A percentile compares a stretch with the other conserved stretches of the same genome.
These are phyloP conservation scores for Scedosporium aurantiacum DNA, from an alignment of 2,329 filamentous ascomycete species.

Conservation along the genomic window DNA sequence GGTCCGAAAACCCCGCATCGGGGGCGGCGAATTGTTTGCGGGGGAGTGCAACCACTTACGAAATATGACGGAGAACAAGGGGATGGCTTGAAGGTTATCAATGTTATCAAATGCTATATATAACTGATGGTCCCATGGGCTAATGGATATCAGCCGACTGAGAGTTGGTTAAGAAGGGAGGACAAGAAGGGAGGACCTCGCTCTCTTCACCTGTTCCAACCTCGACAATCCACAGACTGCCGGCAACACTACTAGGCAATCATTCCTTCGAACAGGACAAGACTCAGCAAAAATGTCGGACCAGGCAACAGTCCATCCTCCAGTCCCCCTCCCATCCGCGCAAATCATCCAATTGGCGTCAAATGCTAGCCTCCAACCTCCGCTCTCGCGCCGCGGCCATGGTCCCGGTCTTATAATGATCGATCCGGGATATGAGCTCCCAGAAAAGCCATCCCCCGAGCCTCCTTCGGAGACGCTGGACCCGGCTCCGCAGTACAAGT, in stretches of 20 bases:
- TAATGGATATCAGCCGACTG: too few species aligned
- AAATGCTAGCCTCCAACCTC: slow-evolving; percentile 13
- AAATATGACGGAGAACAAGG: background rate
- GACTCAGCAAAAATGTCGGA: background rate
- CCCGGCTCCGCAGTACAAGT: slow-evolving; percentile 21
- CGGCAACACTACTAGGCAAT: background rate
- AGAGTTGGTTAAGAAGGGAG: too few species aligned
- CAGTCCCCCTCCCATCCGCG: background rate
- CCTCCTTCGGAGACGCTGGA: slow-evolving; percentile 7
- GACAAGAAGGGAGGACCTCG: too few species aligned
- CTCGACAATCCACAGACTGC: too few species aligned
- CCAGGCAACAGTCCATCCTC: background rate
- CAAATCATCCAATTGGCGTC: background rate
- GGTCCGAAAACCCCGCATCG: background rate
- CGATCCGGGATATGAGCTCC: slow-evolving; percentile 7
- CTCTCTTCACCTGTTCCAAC: too few species aligned
- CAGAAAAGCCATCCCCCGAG: slow-evolving; percentile 2
- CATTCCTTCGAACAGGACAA: background rate
- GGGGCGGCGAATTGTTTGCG: too few species aligned
- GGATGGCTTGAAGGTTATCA: too few species aligned
- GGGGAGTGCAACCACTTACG: background rate
- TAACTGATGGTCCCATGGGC: too few species aligned
- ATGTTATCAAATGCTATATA: too few species aligned
- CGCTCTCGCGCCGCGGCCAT: slow-evolving; percentile 19
- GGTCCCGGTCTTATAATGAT: slow-evolving; percentile 23